Evolutionary conservation across 139 green algal genomes (phyloP).

Genomic region (Cymbomonas tetramitiformis): DNA sequence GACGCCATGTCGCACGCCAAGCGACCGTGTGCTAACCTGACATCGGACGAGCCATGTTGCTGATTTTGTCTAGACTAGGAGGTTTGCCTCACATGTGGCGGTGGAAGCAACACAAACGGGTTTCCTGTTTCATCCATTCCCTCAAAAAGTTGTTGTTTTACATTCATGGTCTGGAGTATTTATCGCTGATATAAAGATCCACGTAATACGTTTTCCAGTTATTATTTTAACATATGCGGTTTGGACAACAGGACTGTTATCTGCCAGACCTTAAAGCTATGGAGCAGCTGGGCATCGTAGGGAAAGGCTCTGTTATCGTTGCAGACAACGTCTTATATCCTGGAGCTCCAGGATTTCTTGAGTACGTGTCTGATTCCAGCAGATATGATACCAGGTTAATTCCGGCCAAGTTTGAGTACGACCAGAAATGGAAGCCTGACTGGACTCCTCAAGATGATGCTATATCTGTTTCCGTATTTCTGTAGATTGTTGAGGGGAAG

Average conservation of each 20-base stretch:
- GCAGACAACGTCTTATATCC: conserved; percentile 29
- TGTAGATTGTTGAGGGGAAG: conserved; percentile 5
- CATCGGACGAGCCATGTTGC: no score
- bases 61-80: no score
- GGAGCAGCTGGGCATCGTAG: conserved; percentile 14
- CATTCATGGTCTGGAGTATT: no score
- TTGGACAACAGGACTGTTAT: conserved; percentile 18
- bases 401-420: conserved; percentile 22
- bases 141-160: no score
- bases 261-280: conserved; percentile 12
- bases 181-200: no score
- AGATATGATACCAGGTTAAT: conserved; percentile 16
- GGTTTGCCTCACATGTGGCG: no score
- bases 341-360: conserved; percentile 16
- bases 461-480: conserved; percentile 7
- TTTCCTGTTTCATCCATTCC: no score
- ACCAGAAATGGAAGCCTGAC: conserved; percentile 16
- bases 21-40: no score
- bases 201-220: no score
- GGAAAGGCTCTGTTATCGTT: conserved; percentile 13
- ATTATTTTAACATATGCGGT: no score
- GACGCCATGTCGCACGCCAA: no score
- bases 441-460: conserved; percentile 15
- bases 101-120: no score
- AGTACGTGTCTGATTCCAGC: not conserved